These are phyloP conservation scores for Arabidopsis hybrid DNA, from an alignment of 441 rosid species.

Conservation along the genomic window DNA sequence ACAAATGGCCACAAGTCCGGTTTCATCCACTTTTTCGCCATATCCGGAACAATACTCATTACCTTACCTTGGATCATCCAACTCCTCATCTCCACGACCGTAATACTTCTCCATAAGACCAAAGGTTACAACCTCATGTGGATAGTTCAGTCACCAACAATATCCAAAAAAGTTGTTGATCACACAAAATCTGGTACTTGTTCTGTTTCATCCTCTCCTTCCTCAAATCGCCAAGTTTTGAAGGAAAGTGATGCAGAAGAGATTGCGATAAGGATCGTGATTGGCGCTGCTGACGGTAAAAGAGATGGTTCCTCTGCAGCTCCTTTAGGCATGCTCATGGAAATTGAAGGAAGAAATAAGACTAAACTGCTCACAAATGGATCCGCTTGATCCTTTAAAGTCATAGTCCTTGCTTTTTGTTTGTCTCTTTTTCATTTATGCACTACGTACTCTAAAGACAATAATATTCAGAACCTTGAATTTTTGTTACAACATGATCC, in stretches of 20 bases:
- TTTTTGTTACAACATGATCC: neutral
- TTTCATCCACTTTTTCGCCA: neutral
- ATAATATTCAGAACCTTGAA: neutral
- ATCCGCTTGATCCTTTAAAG: neutral
- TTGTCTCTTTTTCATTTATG: neutral
- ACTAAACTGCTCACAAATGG: neutral
- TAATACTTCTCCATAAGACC: neutral
- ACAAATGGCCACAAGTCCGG: neutral
- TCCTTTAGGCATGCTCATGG: neutral
- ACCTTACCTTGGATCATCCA: neutral
- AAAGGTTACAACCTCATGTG: conserved; percentile 13
- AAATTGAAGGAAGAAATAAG: neutral
- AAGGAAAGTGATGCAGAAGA: conserved; percentile 2
- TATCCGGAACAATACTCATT: neutral
- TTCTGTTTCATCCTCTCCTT: conserved; percentile 5
- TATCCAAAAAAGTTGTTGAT: neutral
- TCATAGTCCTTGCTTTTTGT: neutral
- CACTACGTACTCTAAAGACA: neutral
- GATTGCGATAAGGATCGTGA: neutral
- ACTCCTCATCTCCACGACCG: neutral
- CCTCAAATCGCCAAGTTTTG: neutral
- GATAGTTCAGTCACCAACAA: conserved; percentile 15
- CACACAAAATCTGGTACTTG: neutral
- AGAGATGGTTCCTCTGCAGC: neutral
- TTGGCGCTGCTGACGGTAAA: neutral